Conservation (phyloP, 2,329 filamentous ascomycete genomes). For the Epichloe coenophiala region DNA sequence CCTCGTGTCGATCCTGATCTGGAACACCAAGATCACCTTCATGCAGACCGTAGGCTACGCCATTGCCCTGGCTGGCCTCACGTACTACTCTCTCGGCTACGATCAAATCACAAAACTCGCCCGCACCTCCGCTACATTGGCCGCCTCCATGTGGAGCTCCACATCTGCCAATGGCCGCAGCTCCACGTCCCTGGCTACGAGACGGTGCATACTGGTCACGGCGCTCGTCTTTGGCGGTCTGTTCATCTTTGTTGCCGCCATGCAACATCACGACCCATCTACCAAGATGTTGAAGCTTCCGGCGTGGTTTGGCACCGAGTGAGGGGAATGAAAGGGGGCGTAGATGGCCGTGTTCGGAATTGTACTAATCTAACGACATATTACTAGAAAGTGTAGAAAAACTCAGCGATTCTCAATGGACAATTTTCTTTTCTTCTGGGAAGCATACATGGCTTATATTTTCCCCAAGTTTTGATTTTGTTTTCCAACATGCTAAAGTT, state of each 20-base stretch:
- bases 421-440: background rate
- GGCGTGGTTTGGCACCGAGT: slow-evolving; percentile 7
- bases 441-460: no score
- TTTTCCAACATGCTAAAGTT: no score
- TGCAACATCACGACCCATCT: slow-evolving; percentile 5
- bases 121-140: slow-evolving; percentile 12
- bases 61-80: slow-evolving; percentile 45
- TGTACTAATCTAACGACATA: background rate
- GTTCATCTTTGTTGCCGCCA: slow-evolving; percentile 8
- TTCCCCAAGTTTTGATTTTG: no score
- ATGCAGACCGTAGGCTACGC: slow-evolving; percentile 69
- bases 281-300: background rate
- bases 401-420: background rate
- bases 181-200: slow-evolving; percentile 2
- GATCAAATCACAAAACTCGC: slow-evolving; percentile 18
- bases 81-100: slow-evolving; percentile 34
- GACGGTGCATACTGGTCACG: slow-evolving; percentile 7
- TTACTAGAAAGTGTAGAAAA: background rate
- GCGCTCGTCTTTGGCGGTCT: slow-evolving; percentile 5
- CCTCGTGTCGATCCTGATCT: slow-evolving; percentile 61
- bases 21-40: slow-evolving; percentile 55
- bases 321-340: background rate
- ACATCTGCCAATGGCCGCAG: slow-evolving; percentile 8
- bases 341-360: background rate
- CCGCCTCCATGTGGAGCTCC: slow-evolving; percentile 10